A percentile compares a stretch with the other conserved stretches of the same genome.
Conservation (phyloP, 352 stramenopile genomes). For the Globisporangium canariense region DNA sequence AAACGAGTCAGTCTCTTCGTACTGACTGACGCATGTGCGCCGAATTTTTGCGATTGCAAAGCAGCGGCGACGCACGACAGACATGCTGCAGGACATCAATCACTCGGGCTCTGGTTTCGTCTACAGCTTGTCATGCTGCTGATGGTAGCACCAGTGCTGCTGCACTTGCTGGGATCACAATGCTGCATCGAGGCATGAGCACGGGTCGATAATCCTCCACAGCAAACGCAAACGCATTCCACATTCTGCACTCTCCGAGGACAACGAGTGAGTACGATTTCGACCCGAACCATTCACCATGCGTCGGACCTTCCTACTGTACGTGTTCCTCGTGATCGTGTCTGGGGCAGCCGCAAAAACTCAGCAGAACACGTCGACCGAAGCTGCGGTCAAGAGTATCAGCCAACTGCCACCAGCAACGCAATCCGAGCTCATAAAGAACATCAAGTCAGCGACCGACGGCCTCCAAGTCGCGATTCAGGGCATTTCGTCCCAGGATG, state of each 20-base stretch:
- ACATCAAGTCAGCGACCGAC: constrained; percentile 40
- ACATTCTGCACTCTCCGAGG: not conserved
- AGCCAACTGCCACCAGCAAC: constrained; percentile 10
- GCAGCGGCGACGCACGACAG: not conserved
- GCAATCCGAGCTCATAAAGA: constrained; percentile 19
- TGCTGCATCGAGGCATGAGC: not conserved
- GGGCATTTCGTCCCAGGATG: constrained; percentile 24
- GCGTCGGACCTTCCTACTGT: not conserved
- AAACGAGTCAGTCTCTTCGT: not conserved
- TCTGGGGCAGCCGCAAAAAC: not conserved
- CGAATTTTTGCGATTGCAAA: not conserved
- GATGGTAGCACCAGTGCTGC: not conserved
- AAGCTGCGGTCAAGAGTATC: constrained; percentile 25
- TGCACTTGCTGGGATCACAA: not conserved
- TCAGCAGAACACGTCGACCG: not conserved
- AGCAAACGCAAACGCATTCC: not conserved
- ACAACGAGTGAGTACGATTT: not conserved
- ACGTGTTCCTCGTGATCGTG: not conserved
- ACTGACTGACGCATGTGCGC: not conserved
- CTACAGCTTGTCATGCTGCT: not conserved
- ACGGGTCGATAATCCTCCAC: not conserved
- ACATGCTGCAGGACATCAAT: not conserved
- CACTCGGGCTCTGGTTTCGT: not conserved
- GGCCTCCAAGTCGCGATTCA: constrained; percentile 40
- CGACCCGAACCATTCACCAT: constrained; percentile 1